These are phyloP conservation scores for Bassia scoparia DNA, from an alignment of 148 eudicot genomes.

Conservation along the genomic window DNA sequence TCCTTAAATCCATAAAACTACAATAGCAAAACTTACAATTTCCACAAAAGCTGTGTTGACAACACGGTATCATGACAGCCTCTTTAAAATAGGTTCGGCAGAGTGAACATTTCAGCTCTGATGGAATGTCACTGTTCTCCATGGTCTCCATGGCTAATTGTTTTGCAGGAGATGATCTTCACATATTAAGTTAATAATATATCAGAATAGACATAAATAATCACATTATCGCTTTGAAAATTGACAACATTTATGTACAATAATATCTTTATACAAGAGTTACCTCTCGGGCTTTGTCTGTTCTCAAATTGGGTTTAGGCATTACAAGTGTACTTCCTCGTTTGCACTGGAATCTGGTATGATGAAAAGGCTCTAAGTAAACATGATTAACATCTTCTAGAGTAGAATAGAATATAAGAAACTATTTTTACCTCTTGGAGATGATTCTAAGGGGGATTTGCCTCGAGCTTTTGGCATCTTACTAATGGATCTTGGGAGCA, in stretches of 20 bases:
- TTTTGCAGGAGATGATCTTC: slow-evolving; percentile 25
- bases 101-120: slow-evolving; percentile 59
- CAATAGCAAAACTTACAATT: slow-evolving; percentile 43
- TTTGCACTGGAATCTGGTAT: slow-evolving; percentile 39
- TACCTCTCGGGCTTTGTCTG: slow-evolving; percentile 40
- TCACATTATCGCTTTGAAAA: slow-evolving; percentile 1
- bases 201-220: background rate
- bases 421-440: slow-evolving; percentile 38
- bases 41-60: slow-evolving; percentile 74
- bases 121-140: slow-evolving; percentile 40
- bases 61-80: slow-evolving; percentile 90
- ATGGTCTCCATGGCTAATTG: slow-evolving; percentile 27
- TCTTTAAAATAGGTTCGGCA: slow-evolving; percentile 59
- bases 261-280: background rate
- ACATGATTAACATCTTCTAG: background rate
- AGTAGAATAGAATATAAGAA: background rate
- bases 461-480: slow-evolving; percentile 35
- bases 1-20: background rate
- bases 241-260: background rate
- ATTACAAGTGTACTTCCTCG: slow-evolving; percentile 26
- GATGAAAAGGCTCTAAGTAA: slow-evolving; percentile 15
- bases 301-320: slow-evolving; percentile 31
- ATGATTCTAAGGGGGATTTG: slow-evolving; percentile 26
- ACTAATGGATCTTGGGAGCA: slow-evolving; percentile 25
- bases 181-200: slow-evolving; percentile 4